Base-by-base conservation (phyloP, 225 moss, liverwort and hornwort species). In the Bryum argenteum region DNA sequence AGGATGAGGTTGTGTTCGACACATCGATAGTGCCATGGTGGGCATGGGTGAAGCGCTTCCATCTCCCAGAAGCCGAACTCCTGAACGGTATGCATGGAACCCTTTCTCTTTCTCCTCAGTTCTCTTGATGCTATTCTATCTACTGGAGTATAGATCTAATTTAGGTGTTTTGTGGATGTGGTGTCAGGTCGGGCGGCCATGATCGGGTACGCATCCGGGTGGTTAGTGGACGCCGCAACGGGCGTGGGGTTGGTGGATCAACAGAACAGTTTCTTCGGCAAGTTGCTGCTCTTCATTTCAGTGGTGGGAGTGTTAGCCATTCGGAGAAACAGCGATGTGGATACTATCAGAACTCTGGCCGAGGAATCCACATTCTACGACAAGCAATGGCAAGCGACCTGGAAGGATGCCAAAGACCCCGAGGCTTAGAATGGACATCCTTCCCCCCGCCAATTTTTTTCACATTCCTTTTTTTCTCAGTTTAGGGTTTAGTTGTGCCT, bases 31-130 rank as follows among this genome's bases (percentile, higher is more conserved):
- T 98, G 19, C 97, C 97, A 16, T 98, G 97, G 96, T 98, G 97
- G 97, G 97, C 97, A 0, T 98, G 97, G 97, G 94, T 98, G 70
- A 92, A 77, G 77, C 94, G 97, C 2, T 98, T 98, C 84, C 97
- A 98, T 72, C 82, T 98, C 3, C 97, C 97, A 0, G 97, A 98
- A 66, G 97, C 97, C 40, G 97, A 98, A 81, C 84, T 98, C 24
- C 60, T 98, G 70, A 98, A 98, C 44, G 93, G 93, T 91, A 71
- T 22, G 69, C 78, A 65, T 77, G 13, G 43, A 16, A 50, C 4
- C 12, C 61, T 22, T 60, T 54, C 16, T 12, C 64, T 45, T 52
- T 44, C 15, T n/a, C 15, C 1, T 22, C 0, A 4, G 1, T 15
- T 28, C 8, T 28, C 8, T 21, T 45, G 19, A 33, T 21, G 20